A percentile compares a stretch with the other conserved stretches of the same genome.
phyloP scores from a whole-genome alignment of 164 flowering plant species.

The Berberis thunbergii region DNA sequence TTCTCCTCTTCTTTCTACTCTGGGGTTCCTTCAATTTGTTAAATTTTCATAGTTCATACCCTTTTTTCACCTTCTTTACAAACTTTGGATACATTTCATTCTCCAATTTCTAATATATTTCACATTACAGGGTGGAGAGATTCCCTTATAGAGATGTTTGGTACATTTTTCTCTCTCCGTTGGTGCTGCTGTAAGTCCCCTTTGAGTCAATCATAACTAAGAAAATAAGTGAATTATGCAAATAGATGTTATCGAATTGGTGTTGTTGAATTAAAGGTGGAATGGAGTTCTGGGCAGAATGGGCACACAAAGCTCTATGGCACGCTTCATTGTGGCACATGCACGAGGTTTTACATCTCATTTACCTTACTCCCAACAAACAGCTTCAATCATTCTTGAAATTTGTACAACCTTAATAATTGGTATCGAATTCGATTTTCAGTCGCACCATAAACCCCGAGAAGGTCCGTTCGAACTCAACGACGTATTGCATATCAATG shows the following conservation, averaged over 20 bases:
- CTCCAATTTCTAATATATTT: too few species aligned
- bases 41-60: too few species aligned
- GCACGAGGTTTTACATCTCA: slow-evolving; percentile 52
- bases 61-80: too few species aligned
- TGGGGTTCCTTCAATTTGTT: too few species aligned
- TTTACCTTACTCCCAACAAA: too few species aligned
- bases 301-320: slow-evolving; percentile 88
- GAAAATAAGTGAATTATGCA: background rate
- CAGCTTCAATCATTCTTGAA: background rate
- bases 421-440: slow-evolving; percentile 11
- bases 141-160: background rate
- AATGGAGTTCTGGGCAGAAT: slow-evolving; percentile 92
- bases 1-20: too few species aligned
- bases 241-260: background rate
- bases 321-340: slow-evolving; percentile 91
- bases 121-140: background rate
- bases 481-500: slow-evolving; percentile 77
- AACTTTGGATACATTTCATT: too few species aligned
- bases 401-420: too few species aligned
- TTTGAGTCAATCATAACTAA: background rate
- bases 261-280: slow-evolving; percentile 41
- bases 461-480: slow-evolving; percentile 87
- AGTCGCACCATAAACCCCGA: slow-evolving; percentile 85
- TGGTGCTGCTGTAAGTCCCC: slow-evolving; percentile 1
- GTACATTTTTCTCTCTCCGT: background rate